A percentile compares a stretch with the other conserved stretches of the same genome.
phyloP scores from a whole-genome alignment of 495 filamentous ascomycete genomes.

The Hypoxylon trugodes region DNA sequence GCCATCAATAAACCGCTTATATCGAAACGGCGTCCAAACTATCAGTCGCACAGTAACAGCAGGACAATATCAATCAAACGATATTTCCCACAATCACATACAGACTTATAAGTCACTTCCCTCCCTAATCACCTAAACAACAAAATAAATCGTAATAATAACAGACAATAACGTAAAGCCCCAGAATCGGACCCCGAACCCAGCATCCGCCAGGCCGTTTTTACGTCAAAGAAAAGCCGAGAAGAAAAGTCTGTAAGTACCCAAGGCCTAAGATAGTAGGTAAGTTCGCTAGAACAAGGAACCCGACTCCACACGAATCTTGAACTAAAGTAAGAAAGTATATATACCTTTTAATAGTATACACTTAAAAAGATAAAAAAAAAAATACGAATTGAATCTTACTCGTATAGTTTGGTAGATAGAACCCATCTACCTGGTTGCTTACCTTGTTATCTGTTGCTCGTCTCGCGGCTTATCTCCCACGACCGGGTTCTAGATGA shows the following conservation, averaged over 20 bases:
- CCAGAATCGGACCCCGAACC: conserved; percentile 16
- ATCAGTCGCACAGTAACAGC: background rate
- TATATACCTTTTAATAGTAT: no score
- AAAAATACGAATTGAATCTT: background rate
- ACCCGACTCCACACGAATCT: conserved; percentile 20
- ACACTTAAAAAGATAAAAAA: background rate
- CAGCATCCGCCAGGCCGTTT: conserved; percentile 14
- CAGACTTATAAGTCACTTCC: no score
- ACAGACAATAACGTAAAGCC: no score
- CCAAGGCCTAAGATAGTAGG: no score
- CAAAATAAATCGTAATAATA: no score
- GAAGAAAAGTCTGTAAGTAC: conserved; percentile 10
- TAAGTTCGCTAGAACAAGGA: conserved; percentile 28
- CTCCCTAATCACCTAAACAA: no score
- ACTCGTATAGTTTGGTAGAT: background rate
- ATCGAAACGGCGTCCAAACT: background rate
- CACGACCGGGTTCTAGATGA: background rate
- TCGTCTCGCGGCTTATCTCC: conserved; percentile 12
- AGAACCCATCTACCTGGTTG: background rate
- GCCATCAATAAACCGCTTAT: no score
- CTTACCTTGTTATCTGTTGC: conserved; percentile 12
- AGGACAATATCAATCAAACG: background rate
- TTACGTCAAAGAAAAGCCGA: conserved; percentile 33
- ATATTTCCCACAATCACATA: background rate
- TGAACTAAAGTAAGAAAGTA: conserved; percentile 13